phyloP scores from a whole-genome alignment of 1,139 yeast species.

The Taiozyma sp. region DNA sequence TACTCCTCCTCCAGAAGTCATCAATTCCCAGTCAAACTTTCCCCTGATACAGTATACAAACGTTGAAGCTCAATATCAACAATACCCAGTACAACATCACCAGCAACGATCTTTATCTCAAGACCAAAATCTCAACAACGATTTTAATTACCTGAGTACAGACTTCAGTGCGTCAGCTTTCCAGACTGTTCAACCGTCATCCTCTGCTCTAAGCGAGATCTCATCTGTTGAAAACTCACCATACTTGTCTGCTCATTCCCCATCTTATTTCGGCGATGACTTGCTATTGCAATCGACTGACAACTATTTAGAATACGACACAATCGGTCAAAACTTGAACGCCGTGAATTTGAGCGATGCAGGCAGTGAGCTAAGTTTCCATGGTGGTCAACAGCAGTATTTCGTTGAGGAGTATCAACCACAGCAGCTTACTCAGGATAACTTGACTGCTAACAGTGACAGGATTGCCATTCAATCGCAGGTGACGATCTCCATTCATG shows the following conservation, averaged over 20 bases:
- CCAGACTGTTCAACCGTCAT: constrained; percentile 11
- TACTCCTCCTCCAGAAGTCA: background rate
- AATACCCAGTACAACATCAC: background rate
- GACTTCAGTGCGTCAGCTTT: constrained; percentile 8
- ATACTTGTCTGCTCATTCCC: constrained; percentile 16
- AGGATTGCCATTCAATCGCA: constrained; percentile 8
- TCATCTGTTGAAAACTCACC: constrained; percentile 20
- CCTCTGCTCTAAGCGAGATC: constrained; percentile 11
- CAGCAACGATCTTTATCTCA: background rate
- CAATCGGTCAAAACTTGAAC: constrained; percentile 1
- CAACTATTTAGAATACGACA: constrained; percentile 7
- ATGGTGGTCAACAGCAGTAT: constrained; percentile 6
- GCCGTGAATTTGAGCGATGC: constrained; percentile 6
- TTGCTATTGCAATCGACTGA: background rate
- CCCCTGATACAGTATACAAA: background rate
- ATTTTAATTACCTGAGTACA: constrained; percentile 4
- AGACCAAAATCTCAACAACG: background rate
- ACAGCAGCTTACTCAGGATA: constrained; percentile 12
- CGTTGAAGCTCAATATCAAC: background rate
- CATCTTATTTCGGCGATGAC: constrained; percentile 15
- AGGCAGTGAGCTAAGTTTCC: constrained; percentile 8
- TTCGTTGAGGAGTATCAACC: background rate
- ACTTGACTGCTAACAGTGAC: constrained; percentile 5
- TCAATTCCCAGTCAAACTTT: background rate
- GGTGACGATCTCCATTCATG: constrained; percentile 19